Conservation (phyloP, 805 yeast species). For the Yamadazyma philogaea region DNA sequence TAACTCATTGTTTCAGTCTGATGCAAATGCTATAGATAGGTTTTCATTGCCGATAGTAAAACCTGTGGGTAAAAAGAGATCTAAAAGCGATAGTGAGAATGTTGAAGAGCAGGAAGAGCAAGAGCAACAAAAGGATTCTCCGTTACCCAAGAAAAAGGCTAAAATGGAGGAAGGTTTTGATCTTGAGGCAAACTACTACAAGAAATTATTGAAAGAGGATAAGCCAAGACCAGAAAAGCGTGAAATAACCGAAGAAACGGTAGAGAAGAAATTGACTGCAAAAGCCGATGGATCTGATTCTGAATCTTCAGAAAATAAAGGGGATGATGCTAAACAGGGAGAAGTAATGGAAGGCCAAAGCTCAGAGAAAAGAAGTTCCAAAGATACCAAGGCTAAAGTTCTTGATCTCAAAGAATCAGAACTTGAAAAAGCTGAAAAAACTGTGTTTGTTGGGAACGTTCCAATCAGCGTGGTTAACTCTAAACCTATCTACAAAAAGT, state of each 20-base stretch:
- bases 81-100: neutral
- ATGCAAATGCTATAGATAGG: conserved; percentile 45
- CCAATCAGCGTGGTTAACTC: conserved; percentile 61
- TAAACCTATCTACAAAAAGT: conserved; percentile 56
- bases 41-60: conserved; percentile 21
- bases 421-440: conserved; percentile 75
- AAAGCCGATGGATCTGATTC: conserved; percentile 13
- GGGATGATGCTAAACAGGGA: conserved; percentile 14
- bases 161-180: conserved; percentile 35
- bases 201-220: conserved; percentile 43
- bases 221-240: conserved; percentile 11
- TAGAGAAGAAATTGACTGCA: conserved; percentile 7
- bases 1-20: conserved; percentile 27
- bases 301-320: neutral
- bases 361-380: neutral
- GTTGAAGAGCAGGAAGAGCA: neutral
- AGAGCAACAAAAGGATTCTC: conserved; percentile 34
- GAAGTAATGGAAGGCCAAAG: too few species aligned
- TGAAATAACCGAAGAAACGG: neutral
- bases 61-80: conserved; percentile 14
- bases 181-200: conserved; percentile 53
- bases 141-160: conserved; percentile 20
- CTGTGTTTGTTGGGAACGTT: conserved; percentile 87
- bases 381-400: conserved; percentile 38
- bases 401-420: conserved; percentile 68